Evolutionary conservation across 2,329 filamentous ascomycete genomes (phyloP), one percentile per base, ranked within the genome.

Genomic region (Xylaria hypoxylon): DNA sequence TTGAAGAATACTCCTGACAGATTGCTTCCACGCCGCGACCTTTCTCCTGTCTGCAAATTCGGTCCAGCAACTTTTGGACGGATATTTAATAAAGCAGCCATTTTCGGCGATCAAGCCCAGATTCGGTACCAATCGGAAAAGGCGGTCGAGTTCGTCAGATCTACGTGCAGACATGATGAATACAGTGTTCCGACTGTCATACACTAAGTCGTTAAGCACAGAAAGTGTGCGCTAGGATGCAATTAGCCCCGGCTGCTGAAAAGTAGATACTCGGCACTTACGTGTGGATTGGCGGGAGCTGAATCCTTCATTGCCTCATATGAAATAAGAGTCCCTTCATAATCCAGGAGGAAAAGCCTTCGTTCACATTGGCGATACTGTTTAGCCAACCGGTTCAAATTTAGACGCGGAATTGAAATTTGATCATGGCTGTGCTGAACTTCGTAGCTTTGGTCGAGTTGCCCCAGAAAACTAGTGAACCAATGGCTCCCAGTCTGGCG

Each of bases 91-190:
- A 80, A 96, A 98, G 77, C 93, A 97, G 1, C 95, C 95, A 71
- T 97, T 97, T 80, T 98, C 95, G 0, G 95, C 95, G 70, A 98
- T 96, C 4, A 98, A 84, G 2, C 96, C 96, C 2, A 97, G 82
- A 67, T 91, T 91, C 5, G 92, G 91, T 1, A 97, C 91, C 26
- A 91, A 88, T 59, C 90, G 90, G 84, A 98, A 97, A 1, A 96
- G 84, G 4, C 90, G 88, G 72, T 97, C 93, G 38, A 97, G 89
- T 74, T 97, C 94, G 73, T 96, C 92, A 0, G 94, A 92, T 71
- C 90, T 92, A 38, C 93, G 90, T 8, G 92, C 91, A 61, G 93
- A 97, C 93, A 97, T 98, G 70, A 98, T 90, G 74, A 97, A 98
- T 28, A 98, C 91, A 1, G 89, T 89, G 75, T 98, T 98, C 68